Evolutionary conservation across 177 flowering plant species (phyloP).

Genomic region (Telopea speciosissima): DNA sequence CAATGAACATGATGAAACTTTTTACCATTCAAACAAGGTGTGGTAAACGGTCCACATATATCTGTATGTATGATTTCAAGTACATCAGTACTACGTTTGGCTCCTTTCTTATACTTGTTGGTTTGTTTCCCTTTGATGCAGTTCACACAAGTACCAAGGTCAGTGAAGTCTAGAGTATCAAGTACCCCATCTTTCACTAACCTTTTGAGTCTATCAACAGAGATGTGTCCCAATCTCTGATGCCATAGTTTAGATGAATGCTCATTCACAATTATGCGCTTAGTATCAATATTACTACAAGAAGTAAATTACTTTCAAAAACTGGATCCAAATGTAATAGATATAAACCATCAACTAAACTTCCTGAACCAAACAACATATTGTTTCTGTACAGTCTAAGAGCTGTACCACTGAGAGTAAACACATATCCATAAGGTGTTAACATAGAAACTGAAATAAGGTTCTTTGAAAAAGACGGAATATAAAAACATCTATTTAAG

Average conservation of each 20-base stretch:
- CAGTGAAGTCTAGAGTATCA: slow-evolving; percentile 6
- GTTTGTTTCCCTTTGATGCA: slow-evolving; percentile 12
- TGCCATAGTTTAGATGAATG: slow-evolving; percentile 12
- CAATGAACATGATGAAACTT: slow-evolving; percentile 15
- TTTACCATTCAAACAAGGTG: too few relatives aligned
- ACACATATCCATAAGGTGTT: neutral
- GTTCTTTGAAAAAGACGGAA: neutral
- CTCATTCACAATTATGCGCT: neutral
- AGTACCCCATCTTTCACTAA: slow-evolving; percentile 5
- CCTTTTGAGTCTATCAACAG: slow-evolving; percentile 6
- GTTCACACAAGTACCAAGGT: neutral
- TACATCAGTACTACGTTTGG: slow-evolving; percentile 1
- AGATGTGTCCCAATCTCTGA: slow-evolving; percentile 9
- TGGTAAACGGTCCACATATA: neutral
- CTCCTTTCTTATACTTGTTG: neutral
- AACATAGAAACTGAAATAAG: neutral
- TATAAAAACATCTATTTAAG: neutral
- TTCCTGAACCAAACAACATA: neutral
- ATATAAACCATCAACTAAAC: slow-evolving; percentile 1
- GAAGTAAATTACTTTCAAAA: neutral
- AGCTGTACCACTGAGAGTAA: too few relatives aligned
- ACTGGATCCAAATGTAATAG: neutral
- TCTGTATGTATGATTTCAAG: neutral
- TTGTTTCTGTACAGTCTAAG: neutral
- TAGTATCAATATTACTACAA: slow-evolving; percentile 1